Percentiles rank a stretch among this genome's conserved stretches.
phyloP scores from a whole-genome alignment of 2,329 filamentous ascomycete genomes.

The Hymenoscyphus infarciens region DNA sequence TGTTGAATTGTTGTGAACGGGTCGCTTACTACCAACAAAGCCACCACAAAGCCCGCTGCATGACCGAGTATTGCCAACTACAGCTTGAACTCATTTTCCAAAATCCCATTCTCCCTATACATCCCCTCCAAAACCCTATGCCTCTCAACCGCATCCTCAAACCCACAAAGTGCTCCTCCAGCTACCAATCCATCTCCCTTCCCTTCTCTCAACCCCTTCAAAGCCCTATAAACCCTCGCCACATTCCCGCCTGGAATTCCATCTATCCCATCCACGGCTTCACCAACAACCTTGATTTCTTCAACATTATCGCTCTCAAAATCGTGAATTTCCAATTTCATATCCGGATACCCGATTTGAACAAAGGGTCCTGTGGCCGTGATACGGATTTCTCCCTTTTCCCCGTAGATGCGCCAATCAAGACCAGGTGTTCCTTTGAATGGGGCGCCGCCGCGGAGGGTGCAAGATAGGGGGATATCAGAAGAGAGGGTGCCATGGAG shows the following conservation, averaged over 20 bases:
- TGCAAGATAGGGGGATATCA: constrained; percentile 19
- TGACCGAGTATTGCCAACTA: too few relatives aligned
- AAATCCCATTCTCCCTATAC: constrained; percentile 25
- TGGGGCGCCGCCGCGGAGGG: constrained; percentile 20
- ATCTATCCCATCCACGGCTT: not conserved
- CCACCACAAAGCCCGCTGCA: too few relatives aligned
- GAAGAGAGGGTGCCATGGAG: constrained; percentile 18
- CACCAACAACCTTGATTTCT: constrained; percentile 14
- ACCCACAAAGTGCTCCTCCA: constrained; percentile 20
- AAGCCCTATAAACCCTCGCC: constrained; percentile 20
- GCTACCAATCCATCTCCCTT: constrained; percentile 4
- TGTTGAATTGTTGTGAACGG: too few relatives aligned
- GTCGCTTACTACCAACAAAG: too few relatives aligned
- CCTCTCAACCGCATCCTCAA: constrained; percentile 30
- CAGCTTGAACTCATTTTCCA: not conserved
- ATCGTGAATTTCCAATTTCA: constrained; percentile 21
- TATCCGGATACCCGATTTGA: constrained; percentile 19
- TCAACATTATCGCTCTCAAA: constrained; percentile 16
- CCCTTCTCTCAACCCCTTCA: constrained; percentile 16
- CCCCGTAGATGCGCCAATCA: constrained; percentile 50
- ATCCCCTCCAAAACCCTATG: constrained; percentile 25
- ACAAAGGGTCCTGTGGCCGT: constrained; percentile 18
- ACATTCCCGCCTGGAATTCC: constrained; percentile 22
- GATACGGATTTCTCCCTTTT: constrained; percentile 42
- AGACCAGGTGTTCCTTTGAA: constrained; percentile 29